phyloP scores from a whole-genome alignment of 192 early-diverging fungal species.

The Lobosporangium transversale region DNA sequence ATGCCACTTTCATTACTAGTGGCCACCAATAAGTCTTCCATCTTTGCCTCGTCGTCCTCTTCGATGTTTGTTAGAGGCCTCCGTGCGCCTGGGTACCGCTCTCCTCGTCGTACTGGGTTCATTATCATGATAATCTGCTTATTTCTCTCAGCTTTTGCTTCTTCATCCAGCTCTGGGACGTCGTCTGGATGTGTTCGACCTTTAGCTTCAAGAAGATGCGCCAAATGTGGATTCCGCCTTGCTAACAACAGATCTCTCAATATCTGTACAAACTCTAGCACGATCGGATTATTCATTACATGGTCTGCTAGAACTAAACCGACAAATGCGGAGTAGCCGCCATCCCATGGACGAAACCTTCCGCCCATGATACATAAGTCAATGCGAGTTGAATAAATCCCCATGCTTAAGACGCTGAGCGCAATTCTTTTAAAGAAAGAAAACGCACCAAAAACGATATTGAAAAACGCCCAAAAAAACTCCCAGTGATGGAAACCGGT shows the following conservation, averaged over 20 bases:
- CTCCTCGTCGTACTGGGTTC: constrained; percentile 8
- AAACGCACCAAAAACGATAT: constrained; percentile 51
- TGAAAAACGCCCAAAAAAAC: constrained; percentile 53
- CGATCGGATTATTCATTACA: constrained; percentile 41
- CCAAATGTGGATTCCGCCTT: constrained; percentile 20
- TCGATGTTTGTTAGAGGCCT: constrained; percentile 28
- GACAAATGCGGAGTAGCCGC: constrained; percentile 48
- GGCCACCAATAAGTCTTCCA: constrained; percentile 42
- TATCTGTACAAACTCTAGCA: constrained; percentile 49
- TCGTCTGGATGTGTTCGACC: not conserved
- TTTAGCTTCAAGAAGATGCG: constrained; percentile 22
- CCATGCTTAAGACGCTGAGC: constrained; percentile 25
- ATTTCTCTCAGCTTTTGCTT: not conserved
- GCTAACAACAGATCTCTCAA: constrained; percentile 30
- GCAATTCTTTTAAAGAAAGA: constrained; percentile 42
- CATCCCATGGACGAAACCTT: constrained; percentile 49
- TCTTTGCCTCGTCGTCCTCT: constrained; percentile 38
- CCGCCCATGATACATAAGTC: constrained; percentile 51
- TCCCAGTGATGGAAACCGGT: constrained; percentile 48
- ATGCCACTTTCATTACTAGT: not conserved
- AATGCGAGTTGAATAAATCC: constrained; percentile 35
- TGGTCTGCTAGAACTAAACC: constrained; percentile 49
- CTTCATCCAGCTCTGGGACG: not conserved
- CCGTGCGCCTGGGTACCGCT: not conserved
- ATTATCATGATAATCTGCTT: constrained; percentile 24